Evolutionary conservation across 2,329 filamentous ascomycete species (phyloP).

Genomic region (Beauveria caledonica): DNA sequence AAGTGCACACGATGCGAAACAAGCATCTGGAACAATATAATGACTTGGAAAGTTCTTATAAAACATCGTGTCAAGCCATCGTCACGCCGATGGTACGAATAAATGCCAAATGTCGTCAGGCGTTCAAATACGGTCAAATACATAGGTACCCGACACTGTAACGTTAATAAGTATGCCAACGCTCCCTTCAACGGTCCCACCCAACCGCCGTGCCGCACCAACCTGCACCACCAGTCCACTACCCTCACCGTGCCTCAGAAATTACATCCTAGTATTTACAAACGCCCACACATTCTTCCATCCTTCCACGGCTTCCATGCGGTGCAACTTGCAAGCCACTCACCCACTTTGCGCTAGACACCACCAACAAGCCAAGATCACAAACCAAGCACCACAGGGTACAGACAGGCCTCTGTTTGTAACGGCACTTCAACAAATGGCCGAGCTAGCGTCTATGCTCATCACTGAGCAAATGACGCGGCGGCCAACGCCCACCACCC

Average conservation of each 20-base stretch:
- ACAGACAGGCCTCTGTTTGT: neutral
- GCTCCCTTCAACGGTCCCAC: too few relatives aligned
- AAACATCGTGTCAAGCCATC: neutral
- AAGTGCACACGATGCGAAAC: neutral
- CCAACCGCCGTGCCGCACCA: neutral
- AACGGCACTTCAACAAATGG: neutral
- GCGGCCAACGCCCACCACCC: neutral
- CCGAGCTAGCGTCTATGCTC: neutral
- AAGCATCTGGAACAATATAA: neutral
- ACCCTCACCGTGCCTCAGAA: too few relatives aligned
- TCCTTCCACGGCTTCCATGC: slow-evolving; percentile 3
- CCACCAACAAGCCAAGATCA: neutral
- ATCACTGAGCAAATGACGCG: neutral
- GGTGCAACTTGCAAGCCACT: neutral
- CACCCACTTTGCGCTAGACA: neutral
- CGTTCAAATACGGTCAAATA: neutral
- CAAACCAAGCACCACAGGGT: neutral
- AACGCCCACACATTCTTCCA: neutral
- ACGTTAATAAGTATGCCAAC: neutral
- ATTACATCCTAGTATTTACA: neutral
- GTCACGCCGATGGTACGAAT: neutral
- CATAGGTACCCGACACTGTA: neutral
- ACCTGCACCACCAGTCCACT: neutral
- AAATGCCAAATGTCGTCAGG: slow-evolving; percentile 7
- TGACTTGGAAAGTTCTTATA: neutral